Base-by-base conservation (phyloP, 2,329 filamentous ascomycete genomes). In the Diplodia scrobiculata region DNA sequence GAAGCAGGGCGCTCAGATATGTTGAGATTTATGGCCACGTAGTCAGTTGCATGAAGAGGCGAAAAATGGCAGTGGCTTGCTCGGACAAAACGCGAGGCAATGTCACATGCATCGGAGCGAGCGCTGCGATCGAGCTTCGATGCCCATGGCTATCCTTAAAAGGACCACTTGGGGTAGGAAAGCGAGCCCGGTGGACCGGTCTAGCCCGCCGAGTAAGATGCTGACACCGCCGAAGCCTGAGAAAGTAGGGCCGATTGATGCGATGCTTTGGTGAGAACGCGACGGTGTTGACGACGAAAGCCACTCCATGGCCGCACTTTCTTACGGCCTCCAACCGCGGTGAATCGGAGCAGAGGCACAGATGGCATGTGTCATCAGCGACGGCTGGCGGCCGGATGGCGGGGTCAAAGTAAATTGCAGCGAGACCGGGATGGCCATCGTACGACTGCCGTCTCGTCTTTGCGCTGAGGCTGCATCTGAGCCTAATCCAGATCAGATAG, bases 121-220 rank as follows among this genome's bases (percentile, higher is more conserved):
- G 29, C 45, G 48, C 45, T 62, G 58, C 41, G 45, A 62, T 62
- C 58, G 58, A 50, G 34, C 58, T 36, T n/a, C 25, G 41, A 50
- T 50, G 29, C 58, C 17, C 58, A n/a, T 9, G 58, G 45, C 45
- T 62, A 62, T 62, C 34, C 58, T 62, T 13, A 50, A 62, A 50
- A 62, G 25, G 58, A 60, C 41, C 45, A 19, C n/a, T 48, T 14
- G 34, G 38, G 55, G 25, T n/a, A 34, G 34, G 17, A 48, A 29
- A 34, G 38, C 27, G 45, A 62, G 45, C 34, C 36, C 21, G 58
- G 19, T 50, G 45, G 58, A 32, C 58, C 45, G 58, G 11, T 47
- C 58, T 62, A 17, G 58, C 41, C 55, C 55, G 21, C 38, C 48
- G 25, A 41, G 55, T 17, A 17, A 60, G 9, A 19, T 21, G 38